These are phyloP conservation scores for Austroboletus sp. DNA, from an alignment of 1,284 basidiomycete species.

Conservation along the genomic window DNA sequence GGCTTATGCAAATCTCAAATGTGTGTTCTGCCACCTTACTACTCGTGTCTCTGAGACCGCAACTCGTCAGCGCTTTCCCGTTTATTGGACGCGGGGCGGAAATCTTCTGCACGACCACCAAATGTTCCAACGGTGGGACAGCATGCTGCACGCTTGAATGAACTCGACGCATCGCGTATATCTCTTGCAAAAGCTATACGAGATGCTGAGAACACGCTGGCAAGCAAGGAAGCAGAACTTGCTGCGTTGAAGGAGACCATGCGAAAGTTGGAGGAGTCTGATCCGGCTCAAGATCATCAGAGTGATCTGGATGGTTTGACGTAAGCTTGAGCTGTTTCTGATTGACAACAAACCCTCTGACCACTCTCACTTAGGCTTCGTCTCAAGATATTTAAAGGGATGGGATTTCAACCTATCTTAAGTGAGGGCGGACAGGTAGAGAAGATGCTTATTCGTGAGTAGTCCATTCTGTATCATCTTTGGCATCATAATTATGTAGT, in stretches of 20 bases:
- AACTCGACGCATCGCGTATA: slow-evolving; percentile 55
- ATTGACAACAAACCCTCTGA: slow-evolving; percentile 6
- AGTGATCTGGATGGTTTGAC: slow-evolving; percentile 58
- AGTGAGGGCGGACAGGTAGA: slow-evolving; percentile 44
- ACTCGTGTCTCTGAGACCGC: neutral
- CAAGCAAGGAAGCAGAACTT: slow-evolving; percentile 63
- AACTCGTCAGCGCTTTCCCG: slow-evolving; percentile 50
- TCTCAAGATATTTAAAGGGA: slow-evolving; percentile 57
- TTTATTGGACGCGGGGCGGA: slow-evolving; percentile 58
- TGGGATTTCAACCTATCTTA: slow-evolving; percentile 62
- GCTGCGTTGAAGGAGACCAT: slow-evolving; percentile 59
- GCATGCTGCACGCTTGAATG: slow-evolving; percentile 55
- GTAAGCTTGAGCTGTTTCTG: slow-evolving; percentile 41
- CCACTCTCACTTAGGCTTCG: slow-evolving; percentile 43
- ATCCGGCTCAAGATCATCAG: slow-evolving; percentile 64
- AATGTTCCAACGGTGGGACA: slow-evolving; percentile 60
- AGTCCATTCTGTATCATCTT: neutral
- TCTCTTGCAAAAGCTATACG: slow-evolving; percentile 70
- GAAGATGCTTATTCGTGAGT: slow-evolving; percentile 64
- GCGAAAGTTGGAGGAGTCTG: slow-evolving; percentile 53
- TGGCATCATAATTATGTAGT: neutral
- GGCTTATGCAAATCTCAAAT: slow-evolving; percentile 54
- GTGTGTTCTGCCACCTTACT: slow-evolving; percentile 29
- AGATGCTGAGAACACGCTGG: slow-evolving; percentile 58
- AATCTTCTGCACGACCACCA: slow-evolving; percentile 62